These are phyloP conservation scores for Mucor racemosus DNA, from an alignment of 371 early-diverging fungal genomes.

Conservation along the genomic window DNA sequence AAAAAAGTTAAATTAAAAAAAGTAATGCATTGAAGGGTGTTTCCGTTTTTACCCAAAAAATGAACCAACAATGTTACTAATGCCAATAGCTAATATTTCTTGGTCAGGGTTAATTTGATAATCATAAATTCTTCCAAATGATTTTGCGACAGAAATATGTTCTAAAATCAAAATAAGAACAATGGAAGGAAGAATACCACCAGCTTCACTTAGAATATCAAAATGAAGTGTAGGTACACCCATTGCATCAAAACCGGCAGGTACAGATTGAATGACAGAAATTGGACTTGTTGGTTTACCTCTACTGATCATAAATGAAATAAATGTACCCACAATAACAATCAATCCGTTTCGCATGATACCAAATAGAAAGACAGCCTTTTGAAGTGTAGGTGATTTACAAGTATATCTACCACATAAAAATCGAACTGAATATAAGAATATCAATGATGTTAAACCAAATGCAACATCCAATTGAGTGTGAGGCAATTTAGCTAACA, in stretches of 20 bases:
- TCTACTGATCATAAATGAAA: conserved; percentile 41
- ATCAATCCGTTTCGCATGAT: conserved; percentile 54
- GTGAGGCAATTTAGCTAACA: conserved; percentile 39
- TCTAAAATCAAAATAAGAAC: conserved; percentile 78
- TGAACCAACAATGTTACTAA: conserved; percentile 78
- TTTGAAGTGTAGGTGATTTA: conserved; percentile 32
- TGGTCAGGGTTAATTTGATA: conserved; percentile 68
- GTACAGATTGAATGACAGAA: conserved; percentile 68
- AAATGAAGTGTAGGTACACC: conserved; percentile 50
- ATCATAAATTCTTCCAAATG: conserved; percentile 70
- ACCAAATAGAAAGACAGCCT: conserved; percentile 45
- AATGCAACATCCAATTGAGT: conserved; percentile 55
- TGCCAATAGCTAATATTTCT: conserved; percentile 87
- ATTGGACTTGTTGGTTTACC: conserved; percentile 29
- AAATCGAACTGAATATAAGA: conserved; percentile 45
- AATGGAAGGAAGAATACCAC: conserved; percentile 59
- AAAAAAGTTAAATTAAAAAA: conserved; percentile 21
- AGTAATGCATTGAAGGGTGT: not conserved
- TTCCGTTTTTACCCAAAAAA: conserved; percentile 70
- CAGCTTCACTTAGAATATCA: conserved; percentile 47
- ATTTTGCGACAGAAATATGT: conserved; percentile 77
- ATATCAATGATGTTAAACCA: conserved; percentile 47
- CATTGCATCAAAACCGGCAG: conserved; percentile 69
- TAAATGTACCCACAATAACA: conserved; percentile 46
- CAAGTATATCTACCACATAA: conserved; percentile 33